Percentiles rank a stretch among this genome's conserved stretches.
phyloP scores from a whole-genome alignment of 306 rosid species.

The Vachellia collinsii region DNA sequence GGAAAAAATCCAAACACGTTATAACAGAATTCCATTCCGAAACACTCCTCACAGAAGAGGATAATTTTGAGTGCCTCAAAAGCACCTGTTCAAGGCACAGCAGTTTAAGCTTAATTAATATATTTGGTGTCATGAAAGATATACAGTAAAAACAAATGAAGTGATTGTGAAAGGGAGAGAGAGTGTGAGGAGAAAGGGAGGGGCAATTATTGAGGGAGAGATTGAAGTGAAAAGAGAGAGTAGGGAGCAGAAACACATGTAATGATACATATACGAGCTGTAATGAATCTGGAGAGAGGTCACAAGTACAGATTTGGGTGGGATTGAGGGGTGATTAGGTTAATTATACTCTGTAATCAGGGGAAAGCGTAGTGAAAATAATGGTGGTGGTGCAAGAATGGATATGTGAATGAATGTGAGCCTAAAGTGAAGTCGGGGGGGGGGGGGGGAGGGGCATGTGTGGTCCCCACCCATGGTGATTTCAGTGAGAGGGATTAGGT shows the following conservation, averaged over 20 bases:
- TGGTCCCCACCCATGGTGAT: slow-evolving; percentile 26
- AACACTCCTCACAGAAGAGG: not conserved
- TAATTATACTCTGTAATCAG: slow-evolving; percentile 26
- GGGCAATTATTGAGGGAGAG: not conserved
- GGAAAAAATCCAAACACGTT: no score
- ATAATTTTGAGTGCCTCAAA: not conserved
- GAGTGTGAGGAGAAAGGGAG: not conserved
- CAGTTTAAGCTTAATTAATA: not conserved
- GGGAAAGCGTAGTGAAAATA: not conserved
- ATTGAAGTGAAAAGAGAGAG: slow-evolving; percentile 30
- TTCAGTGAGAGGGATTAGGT: not conserved
- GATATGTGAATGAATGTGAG: slow-evolving; percentile 18
- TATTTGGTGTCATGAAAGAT: not conserved
- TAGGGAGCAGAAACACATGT: slow-evolving; percentile 7
- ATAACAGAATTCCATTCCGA: no score
- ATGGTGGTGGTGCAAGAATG: not conserved
- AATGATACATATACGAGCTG: slow-evolving; percentile 29
- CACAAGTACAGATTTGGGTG: slow-evolving; percentile 37
- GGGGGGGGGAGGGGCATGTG: not conserved
- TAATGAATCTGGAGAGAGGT: slow-evolving; percentile 10
- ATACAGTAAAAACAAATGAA: not conserved
- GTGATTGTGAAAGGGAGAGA: not conserved
- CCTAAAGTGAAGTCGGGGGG: slow-evolving; percentile 5
- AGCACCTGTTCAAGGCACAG: not conserved
- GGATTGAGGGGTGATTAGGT: slow-evolving; percentile 31